A percentile compares a stretch with the other conserved stretches of the same genome.
phyloP scores from a whole-genome alignment of 139 green algal genomes.

The Dunaliella primolecta region DNA sequence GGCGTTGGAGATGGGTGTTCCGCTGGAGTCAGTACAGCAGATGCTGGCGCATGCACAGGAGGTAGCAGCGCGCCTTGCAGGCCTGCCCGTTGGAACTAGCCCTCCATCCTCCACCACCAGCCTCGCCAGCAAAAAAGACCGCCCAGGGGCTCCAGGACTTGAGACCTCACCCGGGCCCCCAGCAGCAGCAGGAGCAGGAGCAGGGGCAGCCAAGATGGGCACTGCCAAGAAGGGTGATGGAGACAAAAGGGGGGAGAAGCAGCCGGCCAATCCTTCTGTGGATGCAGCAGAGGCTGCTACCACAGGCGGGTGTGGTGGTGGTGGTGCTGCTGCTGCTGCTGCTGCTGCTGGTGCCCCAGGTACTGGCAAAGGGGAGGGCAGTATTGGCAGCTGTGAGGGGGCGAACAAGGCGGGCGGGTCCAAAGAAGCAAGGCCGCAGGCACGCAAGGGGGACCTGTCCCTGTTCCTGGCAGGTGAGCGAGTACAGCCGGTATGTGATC shows the following conservation, averaged over 20 bases:
- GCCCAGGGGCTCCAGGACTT: too few species aligned
- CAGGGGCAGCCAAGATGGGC: not conserved
- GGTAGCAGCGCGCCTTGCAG: constrained; percentile 16
- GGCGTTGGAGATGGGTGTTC: constrained; percentile 17
- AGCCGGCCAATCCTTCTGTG: not conserved
- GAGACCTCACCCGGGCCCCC: not conserved
- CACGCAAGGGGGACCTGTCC: constrained; percentile 60
- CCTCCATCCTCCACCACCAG: too few species aligned
- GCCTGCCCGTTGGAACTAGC: not conserved
- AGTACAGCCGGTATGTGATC: too few species aligned
- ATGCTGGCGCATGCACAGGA: constrained; percentile 18
- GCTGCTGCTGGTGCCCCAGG: not conserved
- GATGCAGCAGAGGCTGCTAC: not conserved
- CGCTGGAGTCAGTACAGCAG: constrained; percentile 21
- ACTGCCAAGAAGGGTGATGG: not conserved
- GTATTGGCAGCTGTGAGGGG: not conserved
- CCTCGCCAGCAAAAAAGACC: not conserved
- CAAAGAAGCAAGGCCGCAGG: constrained; percentile 14
- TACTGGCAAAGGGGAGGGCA: not conserved
- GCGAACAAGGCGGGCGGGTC: too few species aligned
- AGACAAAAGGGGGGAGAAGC: not conserved
- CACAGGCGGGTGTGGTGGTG: not conserved
- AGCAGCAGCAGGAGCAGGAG: constrained; percentile 7
- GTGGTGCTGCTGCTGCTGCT: not conserved
- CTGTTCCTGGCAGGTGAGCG: constrained; percentile 67